Conservation (phyloP, 805 yeast genomes). For the Komagataella populi region DNA sequence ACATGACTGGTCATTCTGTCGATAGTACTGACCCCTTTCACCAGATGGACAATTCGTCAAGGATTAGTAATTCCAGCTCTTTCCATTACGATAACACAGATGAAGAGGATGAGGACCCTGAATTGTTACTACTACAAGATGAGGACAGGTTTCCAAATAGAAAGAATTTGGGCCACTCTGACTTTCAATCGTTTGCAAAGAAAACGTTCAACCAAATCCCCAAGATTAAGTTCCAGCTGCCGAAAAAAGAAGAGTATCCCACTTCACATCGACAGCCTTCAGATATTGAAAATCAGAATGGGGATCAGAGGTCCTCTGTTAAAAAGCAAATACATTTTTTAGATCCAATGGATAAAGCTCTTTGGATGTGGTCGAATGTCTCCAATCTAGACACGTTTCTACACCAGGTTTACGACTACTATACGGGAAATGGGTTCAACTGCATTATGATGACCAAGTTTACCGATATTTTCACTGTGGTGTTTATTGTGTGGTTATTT, state of each 20-base stretch:
- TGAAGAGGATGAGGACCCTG: slow-evolving; percentile 1
- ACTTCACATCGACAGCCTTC: background rate
- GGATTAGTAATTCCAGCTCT: slow-evolving; percentile 1
- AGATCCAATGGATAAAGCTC: slow-evolving; percentile 59
- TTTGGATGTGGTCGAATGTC: slow-evolving; percentile 95
- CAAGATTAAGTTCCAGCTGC: slow-evolving; percentile 3
- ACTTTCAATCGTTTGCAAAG: background rate
- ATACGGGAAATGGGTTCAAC: slow-evolving; percentile 69
- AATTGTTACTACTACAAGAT: slow-evolving; percentile 2
- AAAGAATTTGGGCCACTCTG: background rate
- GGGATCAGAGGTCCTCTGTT: slow-evolving; percentile 11
- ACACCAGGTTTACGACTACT: slow-evolving; percentile 72
- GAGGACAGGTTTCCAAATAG: background rate
- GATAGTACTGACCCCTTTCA: background rate
- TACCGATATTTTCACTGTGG: slow-evolving; percentile 58
- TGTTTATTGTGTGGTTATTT: slow-evolving; percentile 69
- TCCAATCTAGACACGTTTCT: slow-evolving; percentile 82
- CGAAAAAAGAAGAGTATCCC: background rate
- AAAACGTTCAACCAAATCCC: slow-evolving; percentile 1
- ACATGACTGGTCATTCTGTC: background rate
- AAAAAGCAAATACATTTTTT: slow-evolving; percentile 26
- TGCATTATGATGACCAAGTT: slow-evolving; percentile 60
- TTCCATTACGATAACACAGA: background rate
- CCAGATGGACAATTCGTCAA: background rate
- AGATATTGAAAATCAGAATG: background rate